Percentiles rank a stretch among this genome's conserved stretches.
Conservation (phyloP, 2,329 filamentous ascomycete genomes). For the Coniosporium tulheliwenetii region DNA sequence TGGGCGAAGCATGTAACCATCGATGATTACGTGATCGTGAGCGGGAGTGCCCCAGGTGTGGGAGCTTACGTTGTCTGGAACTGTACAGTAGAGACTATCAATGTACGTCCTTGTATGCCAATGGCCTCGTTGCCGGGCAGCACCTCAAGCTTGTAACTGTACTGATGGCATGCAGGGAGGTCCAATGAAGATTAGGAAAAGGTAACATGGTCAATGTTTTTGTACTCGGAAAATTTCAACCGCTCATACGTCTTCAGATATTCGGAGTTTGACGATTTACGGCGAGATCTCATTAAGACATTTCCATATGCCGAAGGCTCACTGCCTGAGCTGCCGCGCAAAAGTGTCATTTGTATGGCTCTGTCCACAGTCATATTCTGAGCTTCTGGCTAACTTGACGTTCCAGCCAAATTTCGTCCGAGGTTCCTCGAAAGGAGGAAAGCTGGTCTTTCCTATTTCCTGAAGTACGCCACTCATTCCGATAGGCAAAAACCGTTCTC, state of each 20-base stretch:
- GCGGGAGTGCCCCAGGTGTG: constrained; percentile 38
- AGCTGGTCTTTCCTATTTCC: constrained; percentile 73
- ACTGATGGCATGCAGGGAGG: constrained; percentile 27
- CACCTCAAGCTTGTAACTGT: too few species aligned
- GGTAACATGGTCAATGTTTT: constrained; percentile 19
- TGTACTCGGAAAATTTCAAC: too few species aligned
- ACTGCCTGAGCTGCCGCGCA: constrained; percentile 81
- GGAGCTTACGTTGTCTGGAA: constrained; percentile 97
- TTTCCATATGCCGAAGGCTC: constrained; percentile 75
- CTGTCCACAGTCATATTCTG: constrained; percentile 1
- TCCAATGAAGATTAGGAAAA: constrained; percentile 43
- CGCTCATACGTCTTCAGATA: constrained; percentile 37
- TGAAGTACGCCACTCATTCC: constrained; percentile 51
- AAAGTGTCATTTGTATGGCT: constrained; percentile 67
- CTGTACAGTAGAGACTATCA: constrained; percentile 72
- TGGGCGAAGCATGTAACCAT: constrained; percentile 49
- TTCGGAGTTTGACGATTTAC: constrained; percentile 82
- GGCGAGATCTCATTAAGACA: constrained; percentile 54
- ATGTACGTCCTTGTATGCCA: constrained; percentile 33
- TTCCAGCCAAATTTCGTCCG: constrained; percentile 51
- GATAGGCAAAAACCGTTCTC: background rate
- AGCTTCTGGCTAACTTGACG: constrained; percentile 6
- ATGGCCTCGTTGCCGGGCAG: too few species aligned
- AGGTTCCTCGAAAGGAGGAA: constrained; percentile 75
- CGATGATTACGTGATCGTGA: constrained; percentile 45